Percentiles rank a stretch among this genome's conserved stretches.
phyloP scores from a whole-genome alignment of 352 stramenopile genomes.

The Blastocystis sp. region DNA sequence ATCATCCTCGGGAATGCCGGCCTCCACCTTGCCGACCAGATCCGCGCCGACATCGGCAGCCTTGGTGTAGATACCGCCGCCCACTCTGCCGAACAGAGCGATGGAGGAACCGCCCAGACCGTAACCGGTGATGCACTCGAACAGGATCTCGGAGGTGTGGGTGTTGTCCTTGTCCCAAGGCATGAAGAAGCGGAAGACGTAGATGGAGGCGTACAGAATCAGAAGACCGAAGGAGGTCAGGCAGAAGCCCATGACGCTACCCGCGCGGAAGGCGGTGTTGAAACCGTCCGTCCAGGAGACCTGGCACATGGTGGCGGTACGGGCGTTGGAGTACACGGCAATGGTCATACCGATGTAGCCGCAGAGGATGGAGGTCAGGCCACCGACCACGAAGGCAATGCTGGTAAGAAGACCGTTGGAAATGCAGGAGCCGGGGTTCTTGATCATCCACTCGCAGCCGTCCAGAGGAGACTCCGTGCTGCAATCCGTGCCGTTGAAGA shows the following conservation, averaged over 20 bases:
- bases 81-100: slow-evolving; percentile 97
- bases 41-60: slow-evolving; percentile 97
- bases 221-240: slow-evolving; percentile 92
- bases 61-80: slow-evolving; percentile 99
- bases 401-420: slow-evolving; percentile 87
- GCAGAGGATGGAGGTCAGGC: slow-evolving; percentile 90
- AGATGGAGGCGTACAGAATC: slow-evolving; percentile 92
- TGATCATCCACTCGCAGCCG: slow-evolving; percentile 43
- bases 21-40: slow-evolving; percentile 96
- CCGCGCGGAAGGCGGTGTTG: slow-evolving; percentile 94
- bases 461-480: slow-evolving; percentile 61
- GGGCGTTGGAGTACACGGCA: slow-evolving; percentile 95
- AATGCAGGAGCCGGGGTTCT: slow-evolving; percentile 74
- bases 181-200: slow-evolving; percentile 81
- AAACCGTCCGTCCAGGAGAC: slow-evolving; percentile 90
- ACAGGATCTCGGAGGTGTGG: slow-evolving; percentile 79
- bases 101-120: slow-evolving; percentile 94
- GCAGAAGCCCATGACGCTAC: slow-evolving; percentile 97
- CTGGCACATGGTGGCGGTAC: slow-evolving; percentile 93
- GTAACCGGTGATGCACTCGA: slow-evolving; percentile 94
- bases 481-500: slow-evolving; percentile 78
- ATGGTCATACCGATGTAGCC: slow-evolving; percentile 99
- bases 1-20: slow-evolving; percentile 98
- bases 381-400: slow-evolving; percentile 93
- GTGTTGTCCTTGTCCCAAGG: slow-evolving; percentile 70